Evolutionary conservation across 805 yeast genomes (phyloP).

Genomic region (Wickerhamia fluorescens): DNA sequence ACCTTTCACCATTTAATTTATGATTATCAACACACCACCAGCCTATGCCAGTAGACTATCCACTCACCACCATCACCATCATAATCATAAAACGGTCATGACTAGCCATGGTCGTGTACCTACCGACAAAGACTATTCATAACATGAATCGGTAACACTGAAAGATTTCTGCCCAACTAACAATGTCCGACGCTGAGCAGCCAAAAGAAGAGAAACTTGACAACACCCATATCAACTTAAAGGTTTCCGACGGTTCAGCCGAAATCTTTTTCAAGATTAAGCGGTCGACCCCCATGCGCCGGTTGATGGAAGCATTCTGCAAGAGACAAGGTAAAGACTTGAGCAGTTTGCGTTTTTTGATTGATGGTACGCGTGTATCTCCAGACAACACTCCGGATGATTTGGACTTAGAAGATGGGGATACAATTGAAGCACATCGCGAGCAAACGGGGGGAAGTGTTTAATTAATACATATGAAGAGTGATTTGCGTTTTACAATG

Average conservation of each 20-base stretch:
- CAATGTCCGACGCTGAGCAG: constrained; percentile 16
- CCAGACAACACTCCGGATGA: constrained; percentile 90
- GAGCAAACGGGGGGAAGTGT: constrained; percentile 74
- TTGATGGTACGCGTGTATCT: constrained; percentile 86
- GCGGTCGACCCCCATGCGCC: constrained; percentile 82
- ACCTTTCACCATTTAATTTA: too few relatives aligned
- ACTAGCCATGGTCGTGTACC: constrained; percentile 4
- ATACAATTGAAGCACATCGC: constrained; percentile 93
- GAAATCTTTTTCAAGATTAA: constrained; percentile 96
- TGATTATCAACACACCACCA: too few relatives aligned
- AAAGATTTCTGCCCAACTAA: not conserved
- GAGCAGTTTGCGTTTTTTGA: constrained; percentile 76
- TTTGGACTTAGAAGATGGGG: constrained; percentile 91
- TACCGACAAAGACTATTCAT: constrained; percentile 2
- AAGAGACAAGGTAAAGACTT: constrained; percentile 92
- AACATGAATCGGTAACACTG: not conserved
- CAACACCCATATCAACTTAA: constrained; percentile 78
- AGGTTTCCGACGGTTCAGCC: constrained; percentile 88
- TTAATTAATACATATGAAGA: not conserved
- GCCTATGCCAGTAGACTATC: too few relatives aligned
- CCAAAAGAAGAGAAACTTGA: constrained; percentile 43
- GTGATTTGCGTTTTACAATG: too few relatives aligned
- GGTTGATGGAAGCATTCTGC: constrained; percentile 97
- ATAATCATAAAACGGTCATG: too few relatives aligned
- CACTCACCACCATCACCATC: too few relatives aligned